Evolutionary conservation across 371 early-diverging fungal species (phyloP), one percentile per base, ranked within the genome.

Genomic region (Circinella umbellata): DNA sequence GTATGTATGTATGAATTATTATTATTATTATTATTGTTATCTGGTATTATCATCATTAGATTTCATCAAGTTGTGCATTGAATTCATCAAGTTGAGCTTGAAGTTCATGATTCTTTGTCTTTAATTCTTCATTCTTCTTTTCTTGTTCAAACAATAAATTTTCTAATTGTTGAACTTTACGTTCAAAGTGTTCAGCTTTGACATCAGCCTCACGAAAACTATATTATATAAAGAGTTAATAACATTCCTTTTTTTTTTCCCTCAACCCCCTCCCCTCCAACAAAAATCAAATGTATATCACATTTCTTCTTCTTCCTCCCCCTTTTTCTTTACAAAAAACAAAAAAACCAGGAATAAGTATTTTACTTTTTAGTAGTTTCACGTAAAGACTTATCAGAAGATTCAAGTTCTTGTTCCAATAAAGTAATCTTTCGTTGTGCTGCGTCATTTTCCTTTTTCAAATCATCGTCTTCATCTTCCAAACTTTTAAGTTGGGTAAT

Each of bases 151-250:
- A 74, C 53, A 77, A 74, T 63, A 89, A 83, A 63, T 74, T 78
- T 79, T 93, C 93, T 74, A 92, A 69, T 73, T 91, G 89, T 47
- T 86, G 84, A 20, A 91, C 89, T 73, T 88, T 90, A 76, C 94
- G 92, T 76, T 94, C 93, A 76, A 90, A 89, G 70, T 88, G 89
- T 71, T 94, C 94, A 59, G 93, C 90, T 80, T 90, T 89, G 69
- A 94, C 88, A 76, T 94, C 94, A 61, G 90, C 88, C 68, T 87
- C 88, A 66, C 92, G 89, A 76, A 90, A 83, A 76, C 94, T 93
- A 75, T 13, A 42, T 2, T 42, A 42, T 9, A 11, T 42, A 42
- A 42, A 72, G 34, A 63, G 14, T 57, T 42, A 42, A 9, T 9
- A 9, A 6, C 42, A 42, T 42, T 42, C 42, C 42, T 11, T 42